A percentile compares a stretch with the other conserved stretches of the same genome.
Conservation (phyloP, 208 protist species). For the Leishmania major region DNA sequence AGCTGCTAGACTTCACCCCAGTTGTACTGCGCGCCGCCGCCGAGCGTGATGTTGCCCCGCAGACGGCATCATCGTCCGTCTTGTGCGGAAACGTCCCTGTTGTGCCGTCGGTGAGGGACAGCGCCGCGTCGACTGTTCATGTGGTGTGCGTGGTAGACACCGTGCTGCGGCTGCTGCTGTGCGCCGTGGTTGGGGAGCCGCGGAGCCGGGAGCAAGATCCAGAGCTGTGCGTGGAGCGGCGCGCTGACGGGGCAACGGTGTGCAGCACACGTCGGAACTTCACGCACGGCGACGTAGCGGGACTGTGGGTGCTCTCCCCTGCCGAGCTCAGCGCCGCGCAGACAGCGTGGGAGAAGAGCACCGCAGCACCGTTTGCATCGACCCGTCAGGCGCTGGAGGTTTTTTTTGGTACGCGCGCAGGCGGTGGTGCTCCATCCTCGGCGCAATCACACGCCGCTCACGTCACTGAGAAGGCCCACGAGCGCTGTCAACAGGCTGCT, state of each 20-base stretch:
- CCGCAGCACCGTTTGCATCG: slow-evolving; percentile 1
- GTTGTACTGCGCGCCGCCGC: slow-evolving; percentile 26
- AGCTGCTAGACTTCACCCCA: slow-evolving; percentile 45
- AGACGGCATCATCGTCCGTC: background rate
- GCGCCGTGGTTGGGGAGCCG: slow-evolving; percentile 43
- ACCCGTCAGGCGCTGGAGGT: slow-evolving; percentile 2
- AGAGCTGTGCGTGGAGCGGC: slow-evolving; percentile 27
- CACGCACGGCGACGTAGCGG: slow-evolving; percentile 62
- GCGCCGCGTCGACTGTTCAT: background rate
- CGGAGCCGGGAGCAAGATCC: slow-evolving; percentile 64
- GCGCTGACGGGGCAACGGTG: slow-evolving; percentile 15
- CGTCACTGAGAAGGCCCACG: background rate
- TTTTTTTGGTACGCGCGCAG: slow-evolving; percentile 19
- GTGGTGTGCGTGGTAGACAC: slow-evolving; percentile 43
- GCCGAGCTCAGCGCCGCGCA: slow-evolving; percentile 12
- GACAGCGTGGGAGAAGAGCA: slow-evolving; percentile 7
- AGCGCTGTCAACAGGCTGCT: slow-evolving; percentile 21
- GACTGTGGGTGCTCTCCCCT: slow-evolving; percentile 36
- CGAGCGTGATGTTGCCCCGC: background rate
- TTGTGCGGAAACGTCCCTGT: background rate
- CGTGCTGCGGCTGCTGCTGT: slow-evolving; percentile 31
- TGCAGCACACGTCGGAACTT: slow-evolving; percentile 37
- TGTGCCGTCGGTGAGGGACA: background rate
- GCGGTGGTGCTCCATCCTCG: background rate
- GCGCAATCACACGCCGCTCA: background rate